Conservation (phyloP, 352 stramenopile species). For the Globisporangium splendens region DNA sequence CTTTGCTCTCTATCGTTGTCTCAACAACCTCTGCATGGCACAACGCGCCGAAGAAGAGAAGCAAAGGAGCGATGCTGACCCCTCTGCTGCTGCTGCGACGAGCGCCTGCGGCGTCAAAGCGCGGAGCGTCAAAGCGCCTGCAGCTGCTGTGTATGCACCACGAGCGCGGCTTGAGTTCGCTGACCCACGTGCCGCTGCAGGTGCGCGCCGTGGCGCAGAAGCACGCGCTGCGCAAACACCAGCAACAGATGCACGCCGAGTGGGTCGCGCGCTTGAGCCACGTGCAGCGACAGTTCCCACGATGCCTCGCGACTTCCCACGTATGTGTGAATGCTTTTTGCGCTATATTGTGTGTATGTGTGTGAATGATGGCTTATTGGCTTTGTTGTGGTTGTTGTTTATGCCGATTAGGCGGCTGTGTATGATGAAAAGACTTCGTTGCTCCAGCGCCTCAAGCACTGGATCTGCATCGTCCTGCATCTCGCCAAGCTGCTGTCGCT, state of each 20-base stretch:
- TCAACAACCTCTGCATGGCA: too few relatives aligned
- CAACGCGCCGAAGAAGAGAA: too few relatives aligned
- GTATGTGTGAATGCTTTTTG: constrained; percentile 5
- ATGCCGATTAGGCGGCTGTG: constrained; percentile 4
- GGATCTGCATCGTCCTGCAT: constrained; percentile 48
- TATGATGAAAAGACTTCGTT: constrained; percentile 18
- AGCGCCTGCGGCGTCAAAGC: background rate
- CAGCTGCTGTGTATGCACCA: constrained; percentile 7
- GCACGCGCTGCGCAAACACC: constrained; percentile 4
- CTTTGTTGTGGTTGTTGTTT: background rate
- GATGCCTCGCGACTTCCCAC: constrained; percentile 15
- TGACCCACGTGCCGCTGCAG: constrained; percentile 12
- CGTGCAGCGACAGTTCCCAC: constrained; percentile 9
- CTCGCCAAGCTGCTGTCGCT: constrained; percentile 60
- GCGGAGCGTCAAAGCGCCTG: background rate
- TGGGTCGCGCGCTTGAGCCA: constrained; percentile 2
- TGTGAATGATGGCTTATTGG: background rate
- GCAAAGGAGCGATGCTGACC: background rate
- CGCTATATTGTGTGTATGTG: background rate
- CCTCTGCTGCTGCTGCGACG: constrained; percentile 7
- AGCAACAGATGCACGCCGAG: constrained; percentile 4
- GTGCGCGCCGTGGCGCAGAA: constrained; percentile 12
- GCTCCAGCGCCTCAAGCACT: constrained; percentile 32
- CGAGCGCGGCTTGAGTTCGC: background rate
- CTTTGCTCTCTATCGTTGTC: background rate